These are phyloP conservation scores for Plasmodium inui DNA, from an alignment of 169 alveolate species.

Conservation along the genomic window DNA sequence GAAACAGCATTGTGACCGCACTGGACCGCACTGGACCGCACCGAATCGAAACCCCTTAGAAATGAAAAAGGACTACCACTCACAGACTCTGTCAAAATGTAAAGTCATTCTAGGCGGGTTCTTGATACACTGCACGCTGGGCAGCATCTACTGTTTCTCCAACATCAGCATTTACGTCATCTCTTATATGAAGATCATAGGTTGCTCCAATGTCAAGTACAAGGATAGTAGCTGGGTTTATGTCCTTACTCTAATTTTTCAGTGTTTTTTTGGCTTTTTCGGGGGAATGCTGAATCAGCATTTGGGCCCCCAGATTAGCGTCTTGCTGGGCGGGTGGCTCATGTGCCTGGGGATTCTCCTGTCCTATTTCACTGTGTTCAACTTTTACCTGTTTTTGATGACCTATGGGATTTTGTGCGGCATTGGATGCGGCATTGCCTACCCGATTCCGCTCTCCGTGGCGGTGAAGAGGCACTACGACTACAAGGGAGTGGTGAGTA, in stretches of 20 bases:
- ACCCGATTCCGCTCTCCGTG: conserved; percentile 71
- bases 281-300: conserved; percentile 70
- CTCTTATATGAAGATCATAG: conserved; percentile 80
- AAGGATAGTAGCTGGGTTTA: conserved; percentile 75
- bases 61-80: conserved; percentile 38
- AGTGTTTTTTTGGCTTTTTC: conserved; percentile 71
- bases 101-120: conserved; percentile 68
- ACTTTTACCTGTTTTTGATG: conserved; percentile 57
- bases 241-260: conserved; percentile 53
- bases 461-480: conserved; percentile 71
- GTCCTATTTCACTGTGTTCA: conserved; percentile 70
- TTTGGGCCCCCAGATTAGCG: conserved; percentile 71
- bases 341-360: conserved; percentile 71
- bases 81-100: conserved; percentile 29
- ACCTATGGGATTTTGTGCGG: conserved; percentile 75
- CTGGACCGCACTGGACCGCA: too few species aligned
- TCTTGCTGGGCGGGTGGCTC: conserved; percentile 69
- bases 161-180: conserved; percentile 80
- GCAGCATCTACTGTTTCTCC: conserved; percentile 78
- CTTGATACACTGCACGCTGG: conserved; percentile 73
- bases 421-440: conserved; percentile 75
- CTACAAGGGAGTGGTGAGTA: conserved; percentile 71
- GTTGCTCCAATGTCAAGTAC: conserved; percentile 73
- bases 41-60: background rate
- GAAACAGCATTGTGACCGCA: too few species aligned